Base-by-base conservation (phyloP, 2,329 filamentous ascomycete genomes). In the Hymenotorrendiella dingleyae region DNA sequence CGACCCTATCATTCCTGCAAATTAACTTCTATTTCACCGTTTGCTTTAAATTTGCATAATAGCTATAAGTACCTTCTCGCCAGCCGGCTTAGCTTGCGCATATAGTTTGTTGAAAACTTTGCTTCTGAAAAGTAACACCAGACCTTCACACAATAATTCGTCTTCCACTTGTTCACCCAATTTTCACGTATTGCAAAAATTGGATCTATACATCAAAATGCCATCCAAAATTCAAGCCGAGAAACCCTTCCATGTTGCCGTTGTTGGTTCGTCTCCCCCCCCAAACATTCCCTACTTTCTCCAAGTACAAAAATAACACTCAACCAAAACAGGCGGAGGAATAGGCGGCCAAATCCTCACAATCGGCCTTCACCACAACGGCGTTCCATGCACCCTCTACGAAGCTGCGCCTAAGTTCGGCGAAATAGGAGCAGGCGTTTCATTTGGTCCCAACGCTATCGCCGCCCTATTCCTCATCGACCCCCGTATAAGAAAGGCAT, bases 371-470 rank as follows among this genome's bases (percentile, higher is more conserved):
- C 46, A 59, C 1, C 54, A 50, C 32, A 50, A 58, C 23, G 52
- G 55, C 12, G 50, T 61, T n/a, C 48, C 56, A 16, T 52, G 46
- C 38, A 60, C 45, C 26, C 39, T 62, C 16, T 62, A 60, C 27
- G 58, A 62, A 44, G 42, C 53, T 2, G 57, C 58, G 0, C 40
- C 53, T 11, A 54, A 50, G n/a, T 62, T 62, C 41, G 53, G 53
- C 16, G 57, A 60, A 44, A 58, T 60, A 14, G 59, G 59, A 9
- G 59, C 59, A 4, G 59, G 58, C 3, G 50, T 62, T 10, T 53
- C 55, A 3, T 60, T 62, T 24, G 57, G 57, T 8, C 55, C 56
- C 22, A 62, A 62, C 44, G 45, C 58, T 3, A 23, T 59, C 1
- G 41, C 50, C 24, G 57, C 58, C 17, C 59, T 62, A 54, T 34